Conservation (phyloP, 192 early-diverging fungal species). For the Linnemannia exigua region DNA sequence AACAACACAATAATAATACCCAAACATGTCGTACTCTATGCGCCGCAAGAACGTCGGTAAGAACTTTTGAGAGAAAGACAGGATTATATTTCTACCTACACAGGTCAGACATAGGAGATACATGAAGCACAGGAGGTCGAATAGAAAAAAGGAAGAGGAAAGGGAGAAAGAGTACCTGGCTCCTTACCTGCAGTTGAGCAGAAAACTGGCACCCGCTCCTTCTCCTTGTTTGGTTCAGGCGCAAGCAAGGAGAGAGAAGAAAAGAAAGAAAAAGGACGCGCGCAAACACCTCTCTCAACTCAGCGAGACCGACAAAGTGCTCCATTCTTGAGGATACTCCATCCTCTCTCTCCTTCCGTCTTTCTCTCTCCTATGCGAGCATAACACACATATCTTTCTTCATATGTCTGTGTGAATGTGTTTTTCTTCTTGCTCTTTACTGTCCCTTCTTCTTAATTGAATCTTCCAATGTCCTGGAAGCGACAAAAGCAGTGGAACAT, state of each 20-base stretch:
- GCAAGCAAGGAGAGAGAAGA: too few species aligned
- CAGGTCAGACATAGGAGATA: not conserved
- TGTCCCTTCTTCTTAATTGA: not conserved
- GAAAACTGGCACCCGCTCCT: too few species aligned
- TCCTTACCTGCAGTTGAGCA: not conserved
- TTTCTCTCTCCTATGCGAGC: not conserved
- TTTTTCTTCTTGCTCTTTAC: not conserved
- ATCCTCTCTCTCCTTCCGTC: slow-evolving; percentile 4
- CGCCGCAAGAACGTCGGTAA: slow-evolving; percentile 56
- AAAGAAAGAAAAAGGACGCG: too few species aligned
- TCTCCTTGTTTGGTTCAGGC: too few species aligned
- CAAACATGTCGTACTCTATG: slow-evolving; percentile 45
- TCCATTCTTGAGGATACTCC: not conserved
- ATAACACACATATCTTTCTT: not conserved
- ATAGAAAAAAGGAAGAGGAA: not conserved
- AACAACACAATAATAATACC: slow-evolving; percentile 1
- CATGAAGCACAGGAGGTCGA: not conserved
- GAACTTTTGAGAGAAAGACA: not conserved
- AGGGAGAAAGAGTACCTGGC: slow-evolving; percentile 12
- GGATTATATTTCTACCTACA: not conserved
- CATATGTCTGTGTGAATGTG: not conserved
- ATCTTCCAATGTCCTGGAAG: not conserved
- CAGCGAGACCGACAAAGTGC: slow-evolving; percentile 7
- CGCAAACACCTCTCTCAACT: not conserved
- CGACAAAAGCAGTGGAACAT: not conserved